Evolutionary conservation across 192 early-diverging fungal genomes (phyloP), one percentile per base, ranked within the genome.

Genomic region (Coemansia sp.): DNA sequence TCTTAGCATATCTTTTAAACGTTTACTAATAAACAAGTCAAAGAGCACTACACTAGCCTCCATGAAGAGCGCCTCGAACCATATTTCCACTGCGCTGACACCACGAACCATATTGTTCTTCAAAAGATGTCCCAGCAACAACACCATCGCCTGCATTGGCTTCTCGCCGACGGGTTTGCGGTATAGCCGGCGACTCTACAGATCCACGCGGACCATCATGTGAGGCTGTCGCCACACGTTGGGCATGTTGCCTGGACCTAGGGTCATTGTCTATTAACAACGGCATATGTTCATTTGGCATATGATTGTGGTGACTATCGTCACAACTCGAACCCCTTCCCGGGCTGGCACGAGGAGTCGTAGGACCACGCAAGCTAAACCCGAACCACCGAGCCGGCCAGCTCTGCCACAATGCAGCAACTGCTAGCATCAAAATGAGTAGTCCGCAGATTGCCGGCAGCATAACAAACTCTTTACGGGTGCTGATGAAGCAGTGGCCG

Each of bases 261-360:
- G 78, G 78, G 22, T 81, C 78, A 22, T 75, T 81, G 67, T 81
- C 78, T 19, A 81, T 75, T 2, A 81, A 74, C 50, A 81, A 53
- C 48, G 78, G 78, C 48, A 53, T 63, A 48, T 67, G 68, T 20
- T 80, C 77, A 29, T 63, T 58, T 6, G 29, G 27, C 16, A 54
- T 53, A 29, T 35, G 41, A 16, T 64, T 60, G 35, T 59, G 37
- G 23, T 52, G 48, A 35, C 24, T 22, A 23, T 48, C 47, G 9
- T 47, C 47, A 9, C 16, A 26, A 12, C 16, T 9, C 4, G 41
- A 45, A 29, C 61, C 49, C 10, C 37, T 54, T 14, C 54, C 56
- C 6, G 66, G 63, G 10, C 66, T 69, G 11, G 59, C 50, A 32
- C 59, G 68, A 16, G 71, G 61, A n/a, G 37, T 50, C 9, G 39